Percentiles rank a stretch among this genome's conserved stretches.
Evolutionary conservation across 2,329 filamentous ascomycete species (phyloP).

Genomic region (Dactylellina parvicollis): DNA sequence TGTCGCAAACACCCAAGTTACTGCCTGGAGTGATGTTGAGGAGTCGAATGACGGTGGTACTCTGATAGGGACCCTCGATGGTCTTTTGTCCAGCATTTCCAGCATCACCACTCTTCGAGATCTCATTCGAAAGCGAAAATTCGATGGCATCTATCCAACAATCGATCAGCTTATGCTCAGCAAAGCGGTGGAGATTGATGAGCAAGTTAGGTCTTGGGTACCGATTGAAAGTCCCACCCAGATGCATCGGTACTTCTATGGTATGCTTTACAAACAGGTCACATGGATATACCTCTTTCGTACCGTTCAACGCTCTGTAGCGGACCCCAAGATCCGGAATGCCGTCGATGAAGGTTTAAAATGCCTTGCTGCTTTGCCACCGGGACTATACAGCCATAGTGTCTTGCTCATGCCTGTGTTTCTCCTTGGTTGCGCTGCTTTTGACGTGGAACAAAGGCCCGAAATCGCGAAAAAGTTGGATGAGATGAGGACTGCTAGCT

Average conservation of each 20-base stretch:
- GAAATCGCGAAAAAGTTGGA: constrained; percentile 68
- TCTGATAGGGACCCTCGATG: constrained; percentile 84
- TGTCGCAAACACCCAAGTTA: constrained; percentile 20
- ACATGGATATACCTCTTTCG: constrained; percentile 73
- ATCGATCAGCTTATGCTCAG: constrained; percentile 79
- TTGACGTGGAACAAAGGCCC: constrained; percentile 67
- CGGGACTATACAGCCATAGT: constrained; percentile 68
- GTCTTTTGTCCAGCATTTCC: constrained; percentile 79
- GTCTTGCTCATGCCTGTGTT: constrained; percentile 72
- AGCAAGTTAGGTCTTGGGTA: constrained; percentile 77
- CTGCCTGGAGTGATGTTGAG: constrained; percentile 6
- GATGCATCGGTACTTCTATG: constrained; percentile 67
- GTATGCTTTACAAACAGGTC: constrained; percentile 71
- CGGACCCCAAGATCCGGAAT: constrained; percentile 67
- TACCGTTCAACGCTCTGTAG: constrained; percentile 69
- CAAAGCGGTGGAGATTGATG: constrained; percentile 78
- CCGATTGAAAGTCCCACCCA: constrained; percentile 65
- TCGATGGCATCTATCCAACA: constrained; percentile 70
- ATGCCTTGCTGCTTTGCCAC: constrained; percentile 68
- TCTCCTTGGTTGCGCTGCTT: constrained; percentile 71
- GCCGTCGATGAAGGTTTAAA: constrained; percentile 70
- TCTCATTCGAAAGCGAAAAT: constrained; percentile 75
- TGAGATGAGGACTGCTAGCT: constrained; percentile 67
- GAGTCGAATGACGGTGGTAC: constrained; percentile 66
- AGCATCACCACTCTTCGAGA: constrained; percentile 82